Evolutionary conservation across 2,329 filamentous ascomycete genomes (phyloP), one percentile per base, ranked within the genome.

Genomic region (Ophiobolus disseminans): DNA sequence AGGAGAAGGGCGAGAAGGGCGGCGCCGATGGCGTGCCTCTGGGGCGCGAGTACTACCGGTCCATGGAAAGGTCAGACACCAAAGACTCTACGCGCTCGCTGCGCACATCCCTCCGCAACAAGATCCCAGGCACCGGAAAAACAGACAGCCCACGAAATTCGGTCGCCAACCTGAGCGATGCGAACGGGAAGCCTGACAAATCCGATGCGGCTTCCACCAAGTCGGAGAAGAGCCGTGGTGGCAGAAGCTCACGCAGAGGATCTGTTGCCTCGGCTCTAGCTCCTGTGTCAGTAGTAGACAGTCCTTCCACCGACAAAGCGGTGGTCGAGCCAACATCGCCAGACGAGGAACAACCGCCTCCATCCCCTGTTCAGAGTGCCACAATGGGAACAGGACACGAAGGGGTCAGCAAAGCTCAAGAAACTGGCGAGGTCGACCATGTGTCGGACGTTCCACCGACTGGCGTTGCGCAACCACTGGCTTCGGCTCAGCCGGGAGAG

Each of bases 41-140:
- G 50, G 88, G 91, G 73, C 89, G 90, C 22, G 70, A 73, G 45
- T 68, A 70, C 57, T 96, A 94, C 73, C 93, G 92, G 21, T 96
- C 93, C 21, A 93, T 97, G 72, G 89, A 87, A 76, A 88, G 89
- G 71, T 91, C 91, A 47, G 93, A 97, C 70, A 97, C 93, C 21
- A 93, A 92, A 72, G 92, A 96, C 59, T 97, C 91, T 5, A 85
- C 88, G 23, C 88, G 91, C 58, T 97, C 92, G 4, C 86, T 97
- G 73, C 86, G 90, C 60, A 88, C 86, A 30, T 83, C 83, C 7
- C 83, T 97, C 60, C 84, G 90, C 52, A 95, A 91, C 54, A 97
- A 97, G 76, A 97, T 96, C 51, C 91, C 89, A 2, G 89, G 88
- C 26, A 80, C 68, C 19, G 80, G 80, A 55, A 89, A 85, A 68